Evolutionary conservation across 2,329 filamentous ascomycete species (phyloP), one percentile per base, ranked within the genome.

Genomic region (Magnaporthales sp.): DNA sequence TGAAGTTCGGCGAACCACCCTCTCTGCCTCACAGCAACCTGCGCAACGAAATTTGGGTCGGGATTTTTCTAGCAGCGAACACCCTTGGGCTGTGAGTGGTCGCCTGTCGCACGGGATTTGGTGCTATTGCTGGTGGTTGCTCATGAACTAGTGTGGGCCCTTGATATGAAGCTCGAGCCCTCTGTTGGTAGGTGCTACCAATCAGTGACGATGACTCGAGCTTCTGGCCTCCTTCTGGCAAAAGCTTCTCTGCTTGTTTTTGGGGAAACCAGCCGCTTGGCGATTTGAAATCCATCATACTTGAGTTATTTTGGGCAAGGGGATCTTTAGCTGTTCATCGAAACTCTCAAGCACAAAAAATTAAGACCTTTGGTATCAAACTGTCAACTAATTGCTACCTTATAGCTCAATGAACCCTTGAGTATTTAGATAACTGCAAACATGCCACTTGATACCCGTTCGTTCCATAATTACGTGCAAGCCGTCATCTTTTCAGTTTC

Each of bases 31-130:
- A n/a, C 38, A 46, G 38, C 38, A 58, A 58, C n/a, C 64, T 65
- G 64, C 64, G 64, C 64, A 29, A 56, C 64, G 54, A 65, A 46
- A 60, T 65, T 65, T 54, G 64, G 30, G 24, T 61, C 19, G 64
- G 64, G 24, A 60, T 65, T 65, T 65, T 63, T 63, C 31, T 63
- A 9, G 29, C 5, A 46, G 38, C 38, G 15, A 46, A 3, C 38
- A n/a, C 38, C 38, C 38, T 46, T 15, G 32, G 32, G 32, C 32
- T 46, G 38, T n/a, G 38, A 46, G 38, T 46, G 38, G 38, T 46
- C 38, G 38, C 38, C 38, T 46, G 38, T 19, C 38, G 38, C 38
- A 46, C 38, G n/a, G 38, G 15, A 46, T 46, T 46, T 46, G 38
- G 38, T 46, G 38, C 38, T n/a, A 31, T 7, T 46, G 38, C 38